Evolutionary conservation across 352 stramenopile species (phyloP), one percentile per base, ranked within the genome.

Genomic region (Pythium apleroticum): DNA sequence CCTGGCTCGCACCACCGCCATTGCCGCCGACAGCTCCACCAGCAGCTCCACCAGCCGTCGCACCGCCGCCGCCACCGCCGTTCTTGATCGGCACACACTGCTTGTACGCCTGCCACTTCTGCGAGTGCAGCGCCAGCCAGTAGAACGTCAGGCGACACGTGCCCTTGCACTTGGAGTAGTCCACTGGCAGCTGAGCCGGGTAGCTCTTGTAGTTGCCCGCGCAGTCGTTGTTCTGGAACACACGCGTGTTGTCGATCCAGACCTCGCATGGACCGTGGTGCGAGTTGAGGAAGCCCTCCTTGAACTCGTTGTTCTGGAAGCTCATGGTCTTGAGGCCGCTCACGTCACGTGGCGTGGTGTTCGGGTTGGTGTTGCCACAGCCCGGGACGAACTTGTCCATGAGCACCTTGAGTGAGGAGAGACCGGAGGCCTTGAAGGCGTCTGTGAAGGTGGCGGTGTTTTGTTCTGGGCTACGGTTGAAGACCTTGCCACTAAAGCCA

Each of bases 201-300:
- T 59, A 73, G 20, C 57, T 52, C 52, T 66, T 68, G 56, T 78
- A 86, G 37, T 68, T 66, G 3, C 54, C 72, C 6, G 69, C 69
- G 48, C 81, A 90, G 57, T 88, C 69, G 50, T 77, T 64, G 56
- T 77, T 58, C 28, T 72, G 57, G 49, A 72, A 66, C n/a, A 77
- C 67, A 45, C 58, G 56, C 31, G 55, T 55, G 43, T 70, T 68
- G 39, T 69, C 62, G 27, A 77, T 62, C 71, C 71, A 74, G 24
- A 64, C 48, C 52, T 74, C 67, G 9, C 67, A 74, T 20, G 67
- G 67, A 22, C 61, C 67, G 24, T 57, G 56, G 57, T 74, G 65
- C 27, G 65, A 76, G 27, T 65, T 66, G 14, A 88, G 69, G 65
- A 88, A 88, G 4, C 76, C 76, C 28, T 76, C 75, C 27, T 74